Evolutionary conservation across 176 grass and related monocot genomes (phyloP).

Genomic region (Raddia distichophylla): DNA sequence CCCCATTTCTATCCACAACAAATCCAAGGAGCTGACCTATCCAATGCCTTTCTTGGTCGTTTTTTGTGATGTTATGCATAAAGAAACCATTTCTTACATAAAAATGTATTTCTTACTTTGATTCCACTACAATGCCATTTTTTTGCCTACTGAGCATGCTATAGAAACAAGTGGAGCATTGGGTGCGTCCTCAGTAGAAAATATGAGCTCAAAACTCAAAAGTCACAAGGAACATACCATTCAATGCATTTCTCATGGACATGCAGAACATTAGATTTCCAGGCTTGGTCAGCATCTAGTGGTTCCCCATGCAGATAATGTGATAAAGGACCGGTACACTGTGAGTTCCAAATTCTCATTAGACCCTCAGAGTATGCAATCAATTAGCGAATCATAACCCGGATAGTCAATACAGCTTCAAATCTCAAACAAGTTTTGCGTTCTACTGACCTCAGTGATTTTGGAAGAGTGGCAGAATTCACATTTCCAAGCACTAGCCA

Average conservation of each 20-base stretch:
- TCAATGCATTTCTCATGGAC: slow-evolving; percentile 94
- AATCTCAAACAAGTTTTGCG: slow-evolving; percentile 21
- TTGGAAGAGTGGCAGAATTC: slow-evolving; percentile 75
- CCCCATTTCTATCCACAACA: too few species aligned
- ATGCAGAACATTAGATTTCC: slow-evolving; percentile 69
- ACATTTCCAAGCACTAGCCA: slow-evolving; percentile 45
- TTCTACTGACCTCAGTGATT: slow-evolving; percentile 54
- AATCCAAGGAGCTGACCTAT: too few species aligned
- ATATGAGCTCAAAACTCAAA: neutral
- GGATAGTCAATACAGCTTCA: slow-evolving; percentile 12
- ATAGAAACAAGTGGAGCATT: too few species aligned
- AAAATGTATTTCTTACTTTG: too few species aligned
- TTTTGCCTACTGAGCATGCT: too few species aligned
- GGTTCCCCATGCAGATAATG: slow-evolving; percentile 69
- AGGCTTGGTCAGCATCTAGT: slow-evolving; percentile 62
- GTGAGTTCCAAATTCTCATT: slow-evolving; percentile 32
- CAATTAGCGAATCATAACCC: slow-evolving; percentile 1
- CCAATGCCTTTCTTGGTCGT: too few species aligned
- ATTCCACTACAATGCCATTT: too few species aligned
- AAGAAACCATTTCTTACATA: too few species aligned
- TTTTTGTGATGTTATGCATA: too few species aligned
- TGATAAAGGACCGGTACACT: slow-evolving; percentile 73
- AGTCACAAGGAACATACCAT: slow-evolving; percentile 60
- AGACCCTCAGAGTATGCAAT: slow-evolving; percentile 5
- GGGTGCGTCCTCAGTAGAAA: neutral